Conservation (phyloP, 2,329 filamentous ascomycete species). For the Stagonosporopsis rhizophila region DNA sequence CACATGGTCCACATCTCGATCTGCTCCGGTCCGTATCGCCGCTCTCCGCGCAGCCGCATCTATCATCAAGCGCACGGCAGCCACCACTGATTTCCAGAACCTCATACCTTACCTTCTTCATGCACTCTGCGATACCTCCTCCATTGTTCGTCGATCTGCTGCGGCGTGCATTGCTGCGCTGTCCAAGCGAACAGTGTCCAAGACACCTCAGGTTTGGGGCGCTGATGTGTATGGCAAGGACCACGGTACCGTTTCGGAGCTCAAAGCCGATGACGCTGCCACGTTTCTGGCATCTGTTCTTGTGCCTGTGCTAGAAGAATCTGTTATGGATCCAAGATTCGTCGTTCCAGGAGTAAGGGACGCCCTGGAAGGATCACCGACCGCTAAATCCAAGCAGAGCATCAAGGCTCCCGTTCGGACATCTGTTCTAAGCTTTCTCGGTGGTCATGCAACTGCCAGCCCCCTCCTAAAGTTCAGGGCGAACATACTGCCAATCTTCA, state of each 20-base stretch:
- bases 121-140: conserved; percentile 77
- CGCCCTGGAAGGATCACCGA: conserved; percentile 63
- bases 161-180: conserved; percentile 64
- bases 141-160: conserved; percentile 77
- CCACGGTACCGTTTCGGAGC: conserved; percentile 55
- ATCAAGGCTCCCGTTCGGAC: conserved; percentile 69
- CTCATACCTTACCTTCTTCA: conserved; percentile 82
- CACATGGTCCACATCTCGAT: conserved; percentile 75
- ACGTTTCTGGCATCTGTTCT: conserved; percentile 69
- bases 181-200: conserved; percentile 23
- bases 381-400: conserved; percentile 27
- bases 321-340: conserved; percentile 77
- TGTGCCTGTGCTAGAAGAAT: conserved; percentile 83
- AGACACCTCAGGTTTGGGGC: conserved; percentile 33
- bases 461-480: conserved; percentile 74
- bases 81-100: conserved; percentile 72
- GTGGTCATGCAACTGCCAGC: conserved; percentile 73
- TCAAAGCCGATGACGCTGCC: conserved; percentile 67
- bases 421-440: conserved; percentile 73
- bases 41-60: conserved; percentile 67
- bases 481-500: conserved; percentile 73
- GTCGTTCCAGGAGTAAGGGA: conserved; percentile 69
- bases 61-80: conserved; percentile 42
- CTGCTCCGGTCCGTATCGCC: conserved; percentile 70
- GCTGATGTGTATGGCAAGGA: conserved; percentile 65